These are phyloP conservation scores for Candida hungchunana DNA, from an alignment of 805 yeast genomes.

Conservation along the genomic window DNA sequence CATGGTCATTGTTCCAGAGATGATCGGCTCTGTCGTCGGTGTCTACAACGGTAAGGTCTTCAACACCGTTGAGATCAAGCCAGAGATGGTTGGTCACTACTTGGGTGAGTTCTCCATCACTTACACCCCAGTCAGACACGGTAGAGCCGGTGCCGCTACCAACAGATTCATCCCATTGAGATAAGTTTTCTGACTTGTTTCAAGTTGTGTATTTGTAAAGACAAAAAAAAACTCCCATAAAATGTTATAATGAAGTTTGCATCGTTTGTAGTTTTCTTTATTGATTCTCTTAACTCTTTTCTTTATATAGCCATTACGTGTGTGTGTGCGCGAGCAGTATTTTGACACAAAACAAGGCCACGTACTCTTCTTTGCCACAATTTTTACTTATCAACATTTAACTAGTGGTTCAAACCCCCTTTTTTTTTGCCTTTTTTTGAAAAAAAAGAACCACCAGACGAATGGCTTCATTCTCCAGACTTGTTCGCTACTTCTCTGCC, in stretches of 20 bases:
- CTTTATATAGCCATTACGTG: no score
- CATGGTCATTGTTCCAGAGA: conserved; percentile 98
- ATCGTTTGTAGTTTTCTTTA: no score
- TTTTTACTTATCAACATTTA: no score
- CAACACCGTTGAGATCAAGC: conserved; percentile 98
- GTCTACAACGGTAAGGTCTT: conserved; percentile 99
- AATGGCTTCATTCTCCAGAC: conserved; percentile 1
- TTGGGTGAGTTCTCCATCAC: conserved; percentile 99
- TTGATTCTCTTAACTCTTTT: no score
- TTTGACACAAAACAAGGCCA: no score
- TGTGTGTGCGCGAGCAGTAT: no score
- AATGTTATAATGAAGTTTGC: no score
- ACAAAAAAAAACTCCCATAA: conserved; percentile 13
- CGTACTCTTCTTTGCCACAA: no score
- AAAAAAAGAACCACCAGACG: neutral
- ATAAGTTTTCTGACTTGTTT: conserved; percentile 29
- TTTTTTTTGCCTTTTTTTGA: no score
- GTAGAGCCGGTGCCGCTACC: conserved; percentile 86
- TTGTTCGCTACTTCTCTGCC: neutral
- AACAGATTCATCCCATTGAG: conserved; percentile 70
- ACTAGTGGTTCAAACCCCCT: no score
- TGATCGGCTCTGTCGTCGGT: conserved; percentile 98
- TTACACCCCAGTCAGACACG: conserved; percentile 99
- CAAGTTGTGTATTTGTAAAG: conserved; percentile 21
- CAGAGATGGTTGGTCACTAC: conserved; percentile 99